phyloP scores from a whole-genome alignment of 1,284 basidiomycete genomes.

The Ganoderma lingzhi region DNA sequence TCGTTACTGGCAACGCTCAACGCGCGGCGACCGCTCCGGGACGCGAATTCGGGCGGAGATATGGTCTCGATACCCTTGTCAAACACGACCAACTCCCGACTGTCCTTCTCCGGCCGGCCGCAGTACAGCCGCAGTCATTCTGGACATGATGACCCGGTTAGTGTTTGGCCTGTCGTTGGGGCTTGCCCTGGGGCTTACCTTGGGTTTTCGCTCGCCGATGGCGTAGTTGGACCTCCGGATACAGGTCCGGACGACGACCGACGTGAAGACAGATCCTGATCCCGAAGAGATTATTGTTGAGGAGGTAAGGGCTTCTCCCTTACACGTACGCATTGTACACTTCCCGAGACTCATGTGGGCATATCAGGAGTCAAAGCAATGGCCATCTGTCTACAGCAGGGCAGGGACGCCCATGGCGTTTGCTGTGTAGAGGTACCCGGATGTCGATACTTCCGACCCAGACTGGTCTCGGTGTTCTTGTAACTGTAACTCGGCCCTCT shows the following conservation, averaged over 20 bases:
- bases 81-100: conserved; percentile 17
- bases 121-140: conserved; percentile 18
- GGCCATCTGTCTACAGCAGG: conserved; percentile 17
- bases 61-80: conserved; percentile 29
- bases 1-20: conserved; percentile 29
- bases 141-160: conserved; percentile 18
- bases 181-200: not conserved
- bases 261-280: conserved; percentile 26
- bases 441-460: too few relatives aligned
- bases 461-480: not conserved
- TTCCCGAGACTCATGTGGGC: not conserved
- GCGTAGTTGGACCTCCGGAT: conserved; percentile 24
- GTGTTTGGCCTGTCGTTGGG: not conserved
- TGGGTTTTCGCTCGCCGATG: not conserved
- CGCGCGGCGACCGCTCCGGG: conserved; percentile 21
- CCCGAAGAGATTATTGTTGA: conserved; percentile 9
- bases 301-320: conserved; percentile 18
- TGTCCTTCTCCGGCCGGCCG: conserved; percentile 18
- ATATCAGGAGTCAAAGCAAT: conserved; percentile 18
- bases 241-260: conserved; percentile 27
- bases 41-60: conserved; percentile 16
- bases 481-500: not conserved
- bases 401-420: conserved; percentile 19
- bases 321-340: not conserved
- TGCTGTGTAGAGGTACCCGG: conserved; percentile 15